These are phyloP conservation scores for Melocanna baccifera DNA, from an alignment of 176 grass and related monocot genomes.

Conservation along the genomic window DNA sequence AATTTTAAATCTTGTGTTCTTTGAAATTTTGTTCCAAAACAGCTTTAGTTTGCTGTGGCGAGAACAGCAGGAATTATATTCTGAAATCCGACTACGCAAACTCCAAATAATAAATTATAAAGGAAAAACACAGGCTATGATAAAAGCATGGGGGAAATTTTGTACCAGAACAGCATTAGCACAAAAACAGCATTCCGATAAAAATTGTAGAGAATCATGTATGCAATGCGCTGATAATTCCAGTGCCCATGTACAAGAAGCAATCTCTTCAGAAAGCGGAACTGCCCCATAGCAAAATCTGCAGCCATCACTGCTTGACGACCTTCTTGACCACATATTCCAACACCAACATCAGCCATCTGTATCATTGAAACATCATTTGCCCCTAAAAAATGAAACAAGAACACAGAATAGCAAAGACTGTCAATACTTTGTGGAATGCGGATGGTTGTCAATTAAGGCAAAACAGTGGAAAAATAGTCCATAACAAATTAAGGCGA, in stretches of 20 bases:
- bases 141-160: not conserved
- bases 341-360: constrained; percentile 98
- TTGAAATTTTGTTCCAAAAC: not conserved
- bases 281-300: constrained; percentile 99
- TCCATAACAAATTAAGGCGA: not conserved
- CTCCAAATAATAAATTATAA: constrained; percentile 1
- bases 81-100: constrained; percentile 18
- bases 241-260: constrained; percentile 99
- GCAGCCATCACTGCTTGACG: constrained; percentile 99
- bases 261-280: constrained; percentile 94
- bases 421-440: not conserved
- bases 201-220: constrained; percentile 99
- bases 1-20: not conserved
- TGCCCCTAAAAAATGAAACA: constrained; percentile 62
- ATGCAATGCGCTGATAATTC: constrained; percentile 98
- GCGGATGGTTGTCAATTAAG: not conserved
- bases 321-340: constrained; percentile 99
- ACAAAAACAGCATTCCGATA: constrained; percentile 98
- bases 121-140: not conserved
- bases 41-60: not conserved
- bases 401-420: not conserved
- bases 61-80: constrained; percentile 2
- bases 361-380: constrained; percentile 99
- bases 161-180: constrained; percentile 97
- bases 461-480: not conserved